Evolutionary conservation across 1,284 basidiomycete genomes (phyloP), one percentile per base, ranked within the genome.

Genomic region (Moesziomyces parantarcticus): DNA sequence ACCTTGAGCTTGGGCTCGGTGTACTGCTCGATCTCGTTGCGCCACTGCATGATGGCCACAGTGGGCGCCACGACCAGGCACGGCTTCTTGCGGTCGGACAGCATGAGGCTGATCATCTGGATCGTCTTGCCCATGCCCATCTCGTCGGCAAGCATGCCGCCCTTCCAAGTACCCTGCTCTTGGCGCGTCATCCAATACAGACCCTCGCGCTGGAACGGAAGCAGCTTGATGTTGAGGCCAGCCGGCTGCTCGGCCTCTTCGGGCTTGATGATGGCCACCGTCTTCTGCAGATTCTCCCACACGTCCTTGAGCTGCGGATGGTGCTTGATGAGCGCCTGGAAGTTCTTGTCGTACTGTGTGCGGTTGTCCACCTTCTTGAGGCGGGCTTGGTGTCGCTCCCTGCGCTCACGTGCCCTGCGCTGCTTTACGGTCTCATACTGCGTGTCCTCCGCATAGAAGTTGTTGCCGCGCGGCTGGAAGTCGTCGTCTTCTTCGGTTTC

Each of bases 31-130:
- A 99, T 94, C 84, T 99, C 97, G 83, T 96, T 94, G 76, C 90
- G 89, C 97, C 97, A 99, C 86, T 99, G 96, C 90, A 99, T 95
- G 72, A 99, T 90, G 23, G 97, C 97, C 49, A 98, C 96, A 3
- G 94, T 97, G 13, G 85, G 85, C 3, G 96, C 96, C 34, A 99
- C 88, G 21, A 99, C 93, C 10, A 99, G 88, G 60, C 93, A 95
- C 0, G 94, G 94, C 82, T 89, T 91, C 69, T 88, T 86, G 48
- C 88, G 85, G 81, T 93, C 91, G 0, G 91, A 90, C 3, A 96
- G 89, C 39, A 99, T 88, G 34, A 99, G 87, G 3, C 94, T 89
- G 51, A 99, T 95, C 77, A 96, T 95, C 83, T 99, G 97, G 66
- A 99, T 97, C 0, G 96, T 99, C 86, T 98, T 98, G 32, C 96